phyloP scores from a whole-genome alignment of 805 yeast genomes.

The Saturnispora mendoncae region DNA sequence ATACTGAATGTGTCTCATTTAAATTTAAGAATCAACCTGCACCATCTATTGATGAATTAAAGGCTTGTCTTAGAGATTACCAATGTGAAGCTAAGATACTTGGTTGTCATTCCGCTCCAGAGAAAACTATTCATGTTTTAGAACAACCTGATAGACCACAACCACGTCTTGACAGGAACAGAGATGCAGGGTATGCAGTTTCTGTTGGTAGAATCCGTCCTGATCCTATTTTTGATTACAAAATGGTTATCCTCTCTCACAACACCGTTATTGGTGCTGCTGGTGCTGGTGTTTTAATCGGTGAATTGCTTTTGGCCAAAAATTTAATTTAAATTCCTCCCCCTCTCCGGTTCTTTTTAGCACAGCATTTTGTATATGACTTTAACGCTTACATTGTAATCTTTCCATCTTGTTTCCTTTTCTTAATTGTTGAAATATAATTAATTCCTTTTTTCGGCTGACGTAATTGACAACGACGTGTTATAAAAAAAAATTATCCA shows the following conservation, averaged over 20 bases:
- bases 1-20: conserved; percentile 88
- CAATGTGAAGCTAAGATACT: conserved; percentile 73
- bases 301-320: conserved; percentile 78
- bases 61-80: conserved; percentile 60
- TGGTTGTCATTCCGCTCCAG: conserved; percentile 88
- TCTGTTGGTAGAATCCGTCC: conserved; percentile 90
- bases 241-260: conserved; percentile 96
- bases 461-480: too few relatives aligned
- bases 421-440: too few relatives aligned
- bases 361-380: too few relatives aligned
- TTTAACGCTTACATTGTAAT: too few relatives aligned
- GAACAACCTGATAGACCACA: conserved; percentile 94
- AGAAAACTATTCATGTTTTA: conserved; percentile 81
- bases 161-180: conserved; percentile 92
- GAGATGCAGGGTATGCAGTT: conserved; percentile 90
- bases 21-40: conserved; percentile 75
- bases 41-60: conserved; percentile 77
- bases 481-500: too few relatives aligned
- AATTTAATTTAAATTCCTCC: conserved; percentile 43
- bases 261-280: conserved; percentile 98
- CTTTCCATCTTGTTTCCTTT: too few relatives aligned
- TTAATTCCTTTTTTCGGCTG: too few relatives aligned
- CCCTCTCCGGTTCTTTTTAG: not conserved
- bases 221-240: conserved; percentile 87
- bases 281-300: conserved; percentile 94